Base-by-base conservation (phyloP, 352 stramenopile species). In the Globisporangium viniferum region DNA sequence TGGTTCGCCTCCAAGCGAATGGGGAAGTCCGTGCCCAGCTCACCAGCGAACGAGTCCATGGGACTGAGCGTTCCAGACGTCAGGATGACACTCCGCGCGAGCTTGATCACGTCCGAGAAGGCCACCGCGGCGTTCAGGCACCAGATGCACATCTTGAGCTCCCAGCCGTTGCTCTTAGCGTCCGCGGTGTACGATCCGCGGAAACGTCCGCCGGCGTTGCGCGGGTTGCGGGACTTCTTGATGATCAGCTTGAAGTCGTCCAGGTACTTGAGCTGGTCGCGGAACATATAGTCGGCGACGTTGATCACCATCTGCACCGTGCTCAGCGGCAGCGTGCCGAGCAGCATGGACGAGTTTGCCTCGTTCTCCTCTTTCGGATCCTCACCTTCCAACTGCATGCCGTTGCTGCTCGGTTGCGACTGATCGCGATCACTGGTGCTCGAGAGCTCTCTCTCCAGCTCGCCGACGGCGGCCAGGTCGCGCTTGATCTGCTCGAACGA, bases 41-140 rank as follows among this genome's bases (percentile, higher is more conserved):
- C 89, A 0, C 85, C 85, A 2, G 81, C 86, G 69, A 95, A 95
- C n/a, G 88, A 94, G 6, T 94, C 88, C 86, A 96, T 94, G 5
- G 89, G 89, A 61, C 85, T 93, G 33, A 96, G 67, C 15, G 89
- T 96, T 14, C 89, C 89, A 5, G 86, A 95, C 22, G 89, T 94
- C 22, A 96, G 69, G 63, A 96, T 90, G 20, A 96, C 86, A 29
- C 81, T 92, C 14, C 82, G 83, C 1, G 79, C 80, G 63, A 91
- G 62, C 35, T 66, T 80, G 24, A 84, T 73, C 22, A 96, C 77
- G 62, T 96, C 89, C 3, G 82, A 85, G 68, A 96, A 95, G 2
- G 87, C 89, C 7, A 96, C 88, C 0, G 84, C 88, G 1, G 88
- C 86, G 69, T 94, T 92, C 2, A 96, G 67, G 48, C 89, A 96